These are phyloP conservation scores for Botrytis sinoallii DNA, from an alignment of 2,329 filamentous ascomycete genomes.

Conservation along the genomic window DNA sequence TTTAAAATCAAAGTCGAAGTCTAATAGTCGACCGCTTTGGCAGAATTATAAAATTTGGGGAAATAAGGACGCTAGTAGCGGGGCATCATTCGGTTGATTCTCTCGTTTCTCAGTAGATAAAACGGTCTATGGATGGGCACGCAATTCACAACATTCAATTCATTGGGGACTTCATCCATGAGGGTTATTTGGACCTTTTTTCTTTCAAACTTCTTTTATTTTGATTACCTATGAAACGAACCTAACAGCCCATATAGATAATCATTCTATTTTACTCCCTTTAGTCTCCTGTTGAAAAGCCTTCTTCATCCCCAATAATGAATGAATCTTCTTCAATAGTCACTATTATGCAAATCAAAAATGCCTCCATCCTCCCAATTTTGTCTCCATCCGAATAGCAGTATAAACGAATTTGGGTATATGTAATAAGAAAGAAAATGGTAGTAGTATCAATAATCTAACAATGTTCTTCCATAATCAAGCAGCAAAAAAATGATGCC, in stretches of 20 bases:
- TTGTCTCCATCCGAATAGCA: conserved; percentile 20
- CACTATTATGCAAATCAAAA: conserved; percentile 11
- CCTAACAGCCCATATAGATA: not conserved
- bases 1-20: not conserved
- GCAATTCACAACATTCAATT: not conserved
- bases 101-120: not conserved
- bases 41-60: conserved; percentile 6
- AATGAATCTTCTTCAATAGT: conserved; percentile 9
- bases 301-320: conserved; percentile 8
- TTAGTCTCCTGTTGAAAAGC: conserved; percentile 7
- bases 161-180: not conserved
- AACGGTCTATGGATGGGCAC: not conserved
- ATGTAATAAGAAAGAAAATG: conserved; percentile 31
- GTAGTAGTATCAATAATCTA: conserved; percentile 18
- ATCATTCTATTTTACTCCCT: not conserved
- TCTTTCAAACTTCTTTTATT: not conserved
- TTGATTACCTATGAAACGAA: not conserved
- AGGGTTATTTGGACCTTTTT: too few species aligned
- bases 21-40: conserved; percentile 2
- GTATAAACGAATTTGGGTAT: conserved; percentile 37
- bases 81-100: not conserved
- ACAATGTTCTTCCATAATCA: conserved; percentile 17
- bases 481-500: conserved; percentile 18
- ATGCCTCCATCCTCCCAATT: conserved; percentile 9
- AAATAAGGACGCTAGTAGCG: not conserved